Evolutionary conservation across 352 stramenopile genomes (phyloP), one percentile per base, ranked within the genome.

Genomic region (Globisporangium camurandrum): DNA sequence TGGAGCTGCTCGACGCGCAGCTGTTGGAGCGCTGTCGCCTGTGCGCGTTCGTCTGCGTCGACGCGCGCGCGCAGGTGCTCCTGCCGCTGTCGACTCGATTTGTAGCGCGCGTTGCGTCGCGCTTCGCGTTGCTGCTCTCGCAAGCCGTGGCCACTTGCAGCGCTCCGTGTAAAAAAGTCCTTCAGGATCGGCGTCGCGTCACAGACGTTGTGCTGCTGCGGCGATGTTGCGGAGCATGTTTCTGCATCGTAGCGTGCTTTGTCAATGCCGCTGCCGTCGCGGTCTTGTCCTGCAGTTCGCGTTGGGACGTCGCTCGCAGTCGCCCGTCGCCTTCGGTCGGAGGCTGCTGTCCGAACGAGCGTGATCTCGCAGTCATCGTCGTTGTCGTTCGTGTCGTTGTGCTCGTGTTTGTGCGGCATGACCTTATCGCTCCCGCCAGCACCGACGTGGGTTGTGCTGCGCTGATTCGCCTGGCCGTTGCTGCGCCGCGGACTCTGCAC

Each of bases 91-190:
- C 59, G 70, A 36, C 60, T 75, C 22, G 48, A 57, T 38, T 60
- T 51, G 45, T 84, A 86, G 19, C 77, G 46, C 1, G 55, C 41
- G 12, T 78, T 64, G 20, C 75, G 71, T 12, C 58, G 60, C 4
- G 59, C 61, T 26, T 79, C 54, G 17, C 61, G 61, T 36, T 81
- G 61, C 20, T 77, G 67, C 0, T 52, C 56, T 12, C 75, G 71
- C 14, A 77, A 39, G 24, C 67, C 61, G 23, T 77, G 69, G 2
- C 62, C 69, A 0, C 52, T 45, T 12, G 53, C 61, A 14, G 71
- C 57, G n/a, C 38, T 69, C 30, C 73, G 72, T 38, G 48, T 77
- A 50, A 86, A 84, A 39, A 84, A 84, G 42, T 73, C 70, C 51
- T 83, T 81, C 28, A 86, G 52, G 39, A 86, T 76, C 3, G 71